Conservation (phyloP, 441 rosid species). For the Rhodomyrtus psidioides region DNA sequence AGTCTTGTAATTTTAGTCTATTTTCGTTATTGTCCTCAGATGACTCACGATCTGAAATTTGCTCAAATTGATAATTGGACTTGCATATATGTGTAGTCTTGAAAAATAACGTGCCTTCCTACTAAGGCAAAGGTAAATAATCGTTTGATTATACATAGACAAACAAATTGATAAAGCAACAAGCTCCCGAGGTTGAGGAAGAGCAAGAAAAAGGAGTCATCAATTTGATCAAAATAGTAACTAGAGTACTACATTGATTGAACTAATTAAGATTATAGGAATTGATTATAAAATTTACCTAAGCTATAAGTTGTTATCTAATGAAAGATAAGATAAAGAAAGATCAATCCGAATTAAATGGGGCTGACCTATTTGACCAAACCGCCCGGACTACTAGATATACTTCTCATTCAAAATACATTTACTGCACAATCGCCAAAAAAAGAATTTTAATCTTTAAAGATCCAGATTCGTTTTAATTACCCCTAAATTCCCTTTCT, state of each 20-base stretch:
- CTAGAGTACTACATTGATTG: not conserved
- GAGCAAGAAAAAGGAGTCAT: not conserved
- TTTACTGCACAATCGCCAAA: too few species aligned
- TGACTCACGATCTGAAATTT: too few species aligned
- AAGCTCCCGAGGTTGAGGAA: not conserved
- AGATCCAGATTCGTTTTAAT: too few species aligned
- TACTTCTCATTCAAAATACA: not conserved
- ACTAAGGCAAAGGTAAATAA: too few species aligned
- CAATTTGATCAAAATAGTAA: not conserved
- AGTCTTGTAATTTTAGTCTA: too few species aligned
- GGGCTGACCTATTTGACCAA: not conserved
- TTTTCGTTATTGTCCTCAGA: too few species aligned
- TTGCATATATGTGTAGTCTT: too few species aligned
- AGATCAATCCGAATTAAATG: not conserved
- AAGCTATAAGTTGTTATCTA: not conserved
- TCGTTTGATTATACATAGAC: not conserved
- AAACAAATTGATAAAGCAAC: not conserved
- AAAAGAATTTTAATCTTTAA: too few species aligned
- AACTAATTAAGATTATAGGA: not conserved
- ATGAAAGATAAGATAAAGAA: not conserved
- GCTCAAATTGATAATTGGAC: too few species aligned
- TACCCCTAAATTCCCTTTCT: too few species aligned
- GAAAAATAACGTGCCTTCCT: too few species aligned
- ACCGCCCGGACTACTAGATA: not conserved
- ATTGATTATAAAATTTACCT: not conserved